A percentile compares a stretch with the other conserved stretches of the same genome.
These are phyloP conservation scores for Mortierella sp. DNA, from an alignment of 371 early-diverging fungal species.

Conservation along the genomic window DNA sequence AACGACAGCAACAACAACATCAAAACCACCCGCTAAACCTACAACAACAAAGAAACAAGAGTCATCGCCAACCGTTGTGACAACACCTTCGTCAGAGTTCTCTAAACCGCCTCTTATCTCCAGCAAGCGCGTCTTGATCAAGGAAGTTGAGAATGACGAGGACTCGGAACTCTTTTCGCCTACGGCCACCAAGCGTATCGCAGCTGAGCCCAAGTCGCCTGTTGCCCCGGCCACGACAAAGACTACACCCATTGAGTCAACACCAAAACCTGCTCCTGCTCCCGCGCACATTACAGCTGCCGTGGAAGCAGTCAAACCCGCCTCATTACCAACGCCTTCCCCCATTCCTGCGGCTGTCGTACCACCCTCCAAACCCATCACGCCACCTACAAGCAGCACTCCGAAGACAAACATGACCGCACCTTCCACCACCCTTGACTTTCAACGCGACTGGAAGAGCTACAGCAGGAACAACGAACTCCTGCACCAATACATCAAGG, in stretches of 20 bases:
- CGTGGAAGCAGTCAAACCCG: not conserved
- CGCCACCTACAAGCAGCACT: not conserved
- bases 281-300: not conserved
- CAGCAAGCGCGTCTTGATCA: slow-evolving; percentile 45
- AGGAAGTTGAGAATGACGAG: slow-evolving; percentile 32
- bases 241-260: not conserved
- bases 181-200: slow-evolving; percentile 2
- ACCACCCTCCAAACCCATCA: not conserved
- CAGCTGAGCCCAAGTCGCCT: not conserved
- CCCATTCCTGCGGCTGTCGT: not conserved
- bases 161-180: slow-evolving; percentile 29
- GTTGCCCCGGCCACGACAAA: not conserved
- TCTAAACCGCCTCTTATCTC: slow-evolving; percentile 20
- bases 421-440: slow-evolving; percentile 77
- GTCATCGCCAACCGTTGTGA: not conserved
- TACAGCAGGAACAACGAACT: slow-evolving; percentile 64
- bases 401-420: slow-evolving; percentile 28
- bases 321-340: not conserved
- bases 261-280: not conserved
- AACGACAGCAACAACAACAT: not conserved
- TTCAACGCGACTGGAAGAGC: slow-evolving; percentile 84
- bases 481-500: slow-evolving; percentile 79
- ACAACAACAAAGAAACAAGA: not conserved
- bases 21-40: not conserved
- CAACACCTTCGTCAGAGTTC: not conserved